Percentiles rank a stretch among this genome's conserved stretches.
phyloP scores from a whole-genome alignment of 305 asterid species.

The Petunia hybrid region DNA sequence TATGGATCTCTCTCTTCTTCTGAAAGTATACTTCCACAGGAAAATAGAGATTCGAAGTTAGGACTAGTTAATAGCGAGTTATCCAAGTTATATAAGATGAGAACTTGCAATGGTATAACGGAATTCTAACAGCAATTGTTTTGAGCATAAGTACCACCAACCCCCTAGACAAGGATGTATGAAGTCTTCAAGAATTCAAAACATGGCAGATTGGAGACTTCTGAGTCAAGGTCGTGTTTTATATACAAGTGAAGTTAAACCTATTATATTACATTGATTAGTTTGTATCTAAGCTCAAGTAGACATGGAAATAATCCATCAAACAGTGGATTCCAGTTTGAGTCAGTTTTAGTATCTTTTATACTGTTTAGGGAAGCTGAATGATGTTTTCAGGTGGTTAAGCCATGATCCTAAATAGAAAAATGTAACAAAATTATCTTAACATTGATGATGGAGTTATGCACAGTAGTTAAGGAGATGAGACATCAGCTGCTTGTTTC shows the following conservation, averaged over 20 bases:
- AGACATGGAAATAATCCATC: conserved; percentile 39
- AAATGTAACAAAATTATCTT: not conserved
- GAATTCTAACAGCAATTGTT: not conserved
- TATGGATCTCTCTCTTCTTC: conserved; percentile 88
- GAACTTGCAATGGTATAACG: not conserved
- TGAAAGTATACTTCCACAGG: conserved; percentile 50
- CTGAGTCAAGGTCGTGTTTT: not conserved
- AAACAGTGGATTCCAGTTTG: conserved; percentile 44
- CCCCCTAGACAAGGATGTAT: not conserved
- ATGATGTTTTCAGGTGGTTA: not conserved
- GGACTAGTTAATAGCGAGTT: conserved; percentile 21
- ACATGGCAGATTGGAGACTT: not conserved
- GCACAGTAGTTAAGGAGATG: not conserved
- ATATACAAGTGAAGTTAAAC: conserved; percentile 33
- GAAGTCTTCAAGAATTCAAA: not conserved
- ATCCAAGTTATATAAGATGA: not conserved
- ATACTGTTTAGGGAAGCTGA: not conserved
- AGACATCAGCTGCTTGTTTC: not conserved
- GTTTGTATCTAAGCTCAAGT: not conserved
- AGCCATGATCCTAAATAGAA: not conserved
- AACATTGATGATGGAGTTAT: not conserved
- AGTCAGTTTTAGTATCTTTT: conserved; percentile 37
- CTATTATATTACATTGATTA: conserved; percentile 20
- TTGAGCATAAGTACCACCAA: too few species aligned
- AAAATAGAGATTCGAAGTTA: conserved; percentile 36